Evolutionary conservation across 768 basidiomycete genomes (phyloP).

Genomic region (Suillus clintonianus): DNA sequence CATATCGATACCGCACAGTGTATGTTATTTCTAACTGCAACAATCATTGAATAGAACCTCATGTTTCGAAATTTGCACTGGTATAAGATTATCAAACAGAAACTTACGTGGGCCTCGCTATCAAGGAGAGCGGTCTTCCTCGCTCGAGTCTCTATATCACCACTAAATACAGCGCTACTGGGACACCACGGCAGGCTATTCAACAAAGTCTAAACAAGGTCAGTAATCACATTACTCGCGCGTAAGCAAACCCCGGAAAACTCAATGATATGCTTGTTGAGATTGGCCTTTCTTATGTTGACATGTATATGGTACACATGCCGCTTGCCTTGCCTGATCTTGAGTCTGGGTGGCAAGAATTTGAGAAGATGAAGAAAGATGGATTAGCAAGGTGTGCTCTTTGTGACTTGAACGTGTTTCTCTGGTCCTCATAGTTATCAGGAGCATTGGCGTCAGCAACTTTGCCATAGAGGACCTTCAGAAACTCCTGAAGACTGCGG

Average conservation of each 20-base stretch:
- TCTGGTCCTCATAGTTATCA: conserved; percentile 24
- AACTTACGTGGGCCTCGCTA: conserved; percentile 39
- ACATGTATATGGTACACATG: conserved; percentile 70
- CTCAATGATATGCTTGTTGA: conserved; percentile 23
- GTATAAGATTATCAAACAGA: conserved; percentile 30
- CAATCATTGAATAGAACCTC: conserved; percentile 1
- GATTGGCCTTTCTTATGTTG: conserved; percentile 63
- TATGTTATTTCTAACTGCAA: conserved; percentile 21
- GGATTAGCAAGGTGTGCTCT: conserved; percentile 32
- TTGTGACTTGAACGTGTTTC: conserved; percentile 4
- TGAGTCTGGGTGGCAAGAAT: conserved; percentile 51
- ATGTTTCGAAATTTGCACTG: background rate
- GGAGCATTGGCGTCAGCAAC: conserved; percentile 78
- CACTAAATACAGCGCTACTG: conserved; percentile 50
- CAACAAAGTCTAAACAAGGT: conserved; percentile 54
- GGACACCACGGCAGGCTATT: conserved; percentile 41
- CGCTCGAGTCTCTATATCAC: conserved; percentile 53
- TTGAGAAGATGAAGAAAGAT: conserved; percentile 54
- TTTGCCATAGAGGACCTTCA: conserved; percentile 56
- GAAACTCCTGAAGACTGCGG: conserved; percentile 49
- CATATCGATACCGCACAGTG: conserved; percentile 67
- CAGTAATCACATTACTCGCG: conserved; percentile 5
- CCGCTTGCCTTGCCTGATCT: conserved; percentile 36
- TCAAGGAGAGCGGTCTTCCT: conserved; percentile 47
- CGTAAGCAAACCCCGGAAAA: background rate